Evolutionary conservation across 2,329 filamentous ascomycete species (phyloP), one percentile per base, ranked within the genome.

Genomic region (Aphanoascus verrucosus): DNA sequence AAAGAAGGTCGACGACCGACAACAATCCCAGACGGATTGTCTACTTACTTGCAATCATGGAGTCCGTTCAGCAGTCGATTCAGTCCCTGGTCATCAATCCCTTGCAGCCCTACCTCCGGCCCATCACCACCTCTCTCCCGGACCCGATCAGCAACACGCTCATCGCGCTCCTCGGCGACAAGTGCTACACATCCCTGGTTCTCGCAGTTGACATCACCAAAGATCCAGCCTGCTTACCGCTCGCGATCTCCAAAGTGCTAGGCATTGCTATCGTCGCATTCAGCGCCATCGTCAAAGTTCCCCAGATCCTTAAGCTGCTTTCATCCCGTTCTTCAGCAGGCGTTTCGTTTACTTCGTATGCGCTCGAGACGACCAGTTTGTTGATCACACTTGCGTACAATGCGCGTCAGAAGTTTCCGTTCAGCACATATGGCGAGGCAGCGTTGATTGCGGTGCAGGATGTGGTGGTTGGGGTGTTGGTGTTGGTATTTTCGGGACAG

Each of bases 341-440:
- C 62, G 80, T 98, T 57, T 88, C 83, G 47, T 94, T 97, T 73
- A 79, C 94, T 43, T 86, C 87, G 32, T 97, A 96, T 74, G 77
- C 93, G 34, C 87, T 98, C 67, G 93, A 98, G 75, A 96, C 89
- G 7, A 78, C 81, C 53, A 82, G 85, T 55, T 91, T 94, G 72
- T 78, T 96, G 63, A 94, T 96, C 70, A 85, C 84, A 4, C 80
- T 98, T 60, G 86, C 88, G 50, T 98, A 98, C 77, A 95, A 94
- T 69, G 77, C 87, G 60, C 88, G 93, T 66, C 88, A 89, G 64
- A 84, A 83, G 20, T 96, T 95, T 62, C 91, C 93, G 2, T 96
- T 98, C 73, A 94, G 85, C 77, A 98, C 93, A 9, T 98, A 86
- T 69, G 93, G 93, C 69, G 93, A 98, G 79, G 91, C 88, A 28